phyloP scores from a whole-genome alignment of 345 rosid genomes.

The Xanthoceras sorbifolium region DNA sequence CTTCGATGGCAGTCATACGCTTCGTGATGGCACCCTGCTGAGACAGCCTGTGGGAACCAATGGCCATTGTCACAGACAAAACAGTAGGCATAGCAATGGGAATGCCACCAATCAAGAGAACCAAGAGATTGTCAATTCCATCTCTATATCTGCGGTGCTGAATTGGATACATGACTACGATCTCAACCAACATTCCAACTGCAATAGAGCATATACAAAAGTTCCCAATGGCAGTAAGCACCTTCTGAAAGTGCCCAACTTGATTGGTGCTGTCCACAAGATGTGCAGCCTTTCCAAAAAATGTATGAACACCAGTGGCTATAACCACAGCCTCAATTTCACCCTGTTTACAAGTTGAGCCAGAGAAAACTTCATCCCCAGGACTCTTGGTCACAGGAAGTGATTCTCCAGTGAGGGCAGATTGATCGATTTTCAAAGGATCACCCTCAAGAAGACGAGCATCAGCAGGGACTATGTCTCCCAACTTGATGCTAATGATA shows the following conservation, averaged over 20 bases:
- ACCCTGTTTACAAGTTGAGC: conserved; percentile 89
- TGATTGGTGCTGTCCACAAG: conserved; percentile 86
- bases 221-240: conserved; percentile 81
- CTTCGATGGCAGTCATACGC: conserved; percentile 92
- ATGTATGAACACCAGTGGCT: conserved; percentile 86
- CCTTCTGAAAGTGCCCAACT: conserved; percentile 87
- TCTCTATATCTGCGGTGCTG: conserved; percentile 64
- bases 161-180: conserved; percentile 84
- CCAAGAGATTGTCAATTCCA: conserved; percentile 82
- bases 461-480: conserved; percentile 90
- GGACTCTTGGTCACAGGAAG: conserved; percentile 72
- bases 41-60: conserved; percentile 77
- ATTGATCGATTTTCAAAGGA: conserved; percentile 71
- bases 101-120: conserved; percentile 88
- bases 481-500: conserved; percentile 75
- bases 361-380: conserved; percentile 72
- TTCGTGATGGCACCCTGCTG: conserved; percentile 89
- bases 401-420: conserved; percentile 66
- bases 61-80: conserved; percentile 86
- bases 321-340: conserved; percentile 88
- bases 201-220: conserved; percentile 85
- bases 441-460: conserved; percentile 94
- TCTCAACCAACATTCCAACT: conserved; percentile 60
- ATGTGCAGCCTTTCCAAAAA: conserved; percentile 92
- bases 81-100: conserved; percentile 93